phyloP scores from a whole-genome alignment of 148 eudicot species.

The Chenopodium formosanum region DNA sequence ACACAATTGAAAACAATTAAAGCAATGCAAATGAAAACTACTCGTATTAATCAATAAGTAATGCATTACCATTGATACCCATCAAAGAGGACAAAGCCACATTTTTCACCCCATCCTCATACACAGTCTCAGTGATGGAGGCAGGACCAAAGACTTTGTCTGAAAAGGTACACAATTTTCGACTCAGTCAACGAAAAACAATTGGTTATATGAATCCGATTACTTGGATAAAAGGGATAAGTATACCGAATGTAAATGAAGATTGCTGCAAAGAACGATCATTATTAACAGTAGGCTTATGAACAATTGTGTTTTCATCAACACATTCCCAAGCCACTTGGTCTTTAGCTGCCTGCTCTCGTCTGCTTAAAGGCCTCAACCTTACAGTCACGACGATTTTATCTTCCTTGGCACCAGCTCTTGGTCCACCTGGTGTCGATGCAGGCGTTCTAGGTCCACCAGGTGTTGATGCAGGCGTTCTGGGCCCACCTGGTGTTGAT shows the following conservation, averaged over 20 bases:
- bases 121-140: slow-evolving; percentile 63
- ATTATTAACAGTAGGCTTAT: slow-evolving; percentile 45
- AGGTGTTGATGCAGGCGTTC: slow-evolving; percentile 68
- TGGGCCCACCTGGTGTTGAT: slow-evolving; percentile 40
- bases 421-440: slow-evolving; percentile 74
- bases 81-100: slow-evolving; percentile 85
- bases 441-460: slow-evolving; percentile 61
- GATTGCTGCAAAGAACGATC: slow-evolving; percentile 63
- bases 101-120: slow-evolving; percentile 85
- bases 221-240: neutral
- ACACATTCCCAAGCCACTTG: slow-evolving; percentile 68
- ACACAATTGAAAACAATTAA: neutral
- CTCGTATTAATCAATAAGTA: neutral
- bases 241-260: slow-evolving; percentile 71
- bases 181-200: neutral
- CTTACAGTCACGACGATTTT: slow-evolving; percentile 89
- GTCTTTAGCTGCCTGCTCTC: slow-evolving; percentile 70
- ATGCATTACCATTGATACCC: slow-evolving; percentile 86
- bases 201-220: neutral
- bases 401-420: slow-evolving; percentile 52
- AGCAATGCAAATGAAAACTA: neutral
- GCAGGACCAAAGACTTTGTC: slow-evolving; percentile 85
- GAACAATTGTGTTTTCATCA: slow-evolving; percentile 35
- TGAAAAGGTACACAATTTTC: slow-evolving; percentile 24
- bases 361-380: slow-evolving; percentile 71